Base-by-base conservation (phyloP, 805 yeast species). In the Allodekkera sacchari region DNA sequence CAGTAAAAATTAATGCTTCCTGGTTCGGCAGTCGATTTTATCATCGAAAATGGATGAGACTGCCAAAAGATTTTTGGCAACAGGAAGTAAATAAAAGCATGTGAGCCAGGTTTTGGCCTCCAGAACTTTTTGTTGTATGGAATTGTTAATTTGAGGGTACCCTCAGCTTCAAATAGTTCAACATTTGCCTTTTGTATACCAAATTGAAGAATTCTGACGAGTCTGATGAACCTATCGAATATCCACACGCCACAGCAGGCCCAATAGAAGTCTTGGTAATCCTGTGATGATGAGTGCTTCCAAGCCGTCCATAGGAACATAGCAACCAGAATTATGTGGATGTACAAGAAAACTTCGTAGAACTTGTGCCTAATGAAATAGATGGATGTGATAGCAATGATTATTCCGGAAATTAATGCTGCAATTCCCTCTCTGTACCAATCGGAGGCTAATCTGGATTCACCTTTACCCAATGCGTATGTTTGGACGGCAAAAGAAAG, bases 21-120 rank as follows among this genome's bases (percentile, higher is more conserved):
- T 23, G 57, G 56, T 27, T 58, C 52, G n/a, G 43, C 33, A 14
- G 39, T 41, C 5, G 52, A 47, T 30, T 64, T 64, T 29, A 71
- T 57, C 6, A 71, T 52, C 1, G 88, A 77, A 55, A 83, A 80
- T 4, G 89, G 87, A 51, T 80, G 87, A 1, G 82, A 71, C 36
- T 40, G 45, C 37, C 27, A 77, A 50, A 77, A 74, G 23, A 64
- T 54, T 3, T 55, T 47, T 13, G 68, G 62, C 27, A 69, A 57
- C 35, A 77, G 39, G 50, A 80, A 74, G 54, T 77, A 68, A 22
- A 83, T 53, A 44, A 62, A 82, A 2, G 72, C 77, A 48, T 64
- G 76, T 10, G 71, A 58, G 23, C 83, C 83, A 5, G 87, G 80
- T 37, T 45, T 55, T 12, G 73, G 61, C 29, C 59, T 66, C 66